Conservation (phyloP, 345 rosid genomes). For the Acer saccharum region DNA sequence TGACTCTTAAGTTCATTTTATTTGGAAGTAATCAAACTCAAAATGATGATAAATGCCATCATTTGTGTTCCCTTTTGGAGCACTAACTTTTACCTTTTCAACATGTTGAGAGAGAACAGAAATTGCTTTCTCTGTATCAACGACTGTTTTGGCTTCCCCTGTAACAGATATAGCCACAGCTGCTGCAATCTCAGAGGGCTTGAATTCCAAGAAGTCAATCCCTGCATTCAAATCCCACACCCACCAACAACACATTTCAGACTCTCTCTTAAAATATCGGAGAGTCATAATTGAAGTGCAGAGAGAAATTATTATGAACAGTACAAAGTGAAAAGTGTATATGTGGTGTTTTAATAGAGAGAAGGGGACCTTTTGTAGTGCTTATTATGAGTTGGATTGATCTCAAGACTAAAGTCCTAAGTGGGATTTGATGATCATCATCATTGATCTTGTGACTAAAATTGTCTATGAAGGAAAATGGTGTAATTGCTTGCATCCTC, state of each 20-base stretch:
- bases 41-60: constrained; percentile 19
- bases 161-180: constrained; percentile 62
- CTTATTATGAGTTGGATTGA: constrained; percentile 53
- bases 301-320: constrained; percentile 19
- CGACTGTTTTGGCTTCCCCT: constrained; percentile 44
- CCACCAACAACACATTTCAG: constrained; percentile 38
- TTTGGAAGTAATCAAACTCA: constrained; percentile 16
- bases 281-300: constrained; percentile 12
- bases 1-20: background rate
- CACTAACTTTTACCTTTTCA: constrained; percentile 47
- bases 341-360: background rate
- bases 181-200: constrained; percentile 83
- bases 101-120: constrained; percentile 47
- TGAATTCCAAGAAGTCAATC: constrained; percentile 67
- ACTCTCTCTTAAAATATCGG: constrained; percentile 13
- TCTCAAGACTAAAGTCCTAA: constrained; percentile 32
- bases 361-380: constrained; percentile 47
- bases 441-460: constrained; percentile 58
- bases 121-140: constrained; percentile 49
- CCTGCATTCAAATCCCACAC: constrained; percentile 65
- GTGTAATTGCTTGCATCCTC: constrained; percentile 83
- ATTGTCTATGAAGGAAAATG: constrained; percentile 63
- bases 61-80: constrained; percentile 30
- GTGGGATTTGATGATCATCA: constrained; percentile 34
- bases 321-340: constrained; percentile 1